Conservation (phyloP, 768 basidiomycete genomes). For the Phallus indusiatus region DNA sequence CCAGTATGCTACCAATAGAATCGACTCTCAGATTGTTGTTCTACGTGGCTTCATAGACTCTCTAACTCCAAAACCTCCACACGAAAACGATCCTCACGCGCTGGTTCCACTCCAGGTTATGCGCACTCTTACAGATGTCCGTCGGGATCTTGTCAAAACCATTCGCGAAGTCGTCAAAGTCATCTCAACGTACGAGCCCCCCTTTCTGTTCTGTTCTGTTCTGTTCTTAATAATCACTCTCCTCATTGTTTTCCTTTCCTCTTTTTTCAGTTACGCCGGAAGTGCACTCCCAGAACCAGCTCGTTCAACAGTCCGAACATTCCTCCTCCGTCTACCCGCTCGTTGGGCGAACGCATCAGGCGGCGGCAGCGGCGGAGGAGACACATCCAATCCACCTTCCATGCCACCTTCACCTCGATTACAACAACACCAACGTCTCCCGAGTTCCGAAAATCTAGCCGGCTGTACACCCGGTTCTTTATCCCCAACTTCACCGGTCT, state of each 20-base stretch:
- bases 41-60: constrained; percentile 77
- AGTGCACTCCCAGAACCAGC: constrained; percentile 82
- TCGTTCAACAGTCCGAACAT: constrained; percentile 57
- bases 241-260: not conserved
- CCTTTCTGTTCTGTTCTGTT: no score
- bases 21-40: constrained; percentile 78
- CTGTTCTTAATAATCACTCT: not conserved
- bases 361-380: no score
- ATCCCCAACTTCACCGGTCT: not conserved
- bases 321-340: constrained; percentile 72
- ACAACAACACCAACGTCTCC: not conserved
- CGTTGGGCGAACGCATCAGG: constrained; percentile 53
- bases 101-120: constrained; percentile 26
- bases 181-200: constrained; percentile 26
- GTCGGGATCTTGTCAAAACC: constrained; percentile 79
- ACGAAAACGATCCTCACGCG: constrained; percentile 11
- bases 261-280: constrained; percentile 66
- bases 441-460: not conserved
- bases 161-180: constrained; percentile 85
- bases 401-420: not conserved
- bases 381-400: not conserved
- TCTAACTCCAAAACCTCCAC: constrained; percentile 23
- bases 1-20: constrained; percentile 80
- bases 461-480: not conserved
- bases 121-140: constrained; percentile 63